phyloP scores from a whole-genome alignment of 352 stramenopile genomes.

The Pythium brassicae region DNA sequence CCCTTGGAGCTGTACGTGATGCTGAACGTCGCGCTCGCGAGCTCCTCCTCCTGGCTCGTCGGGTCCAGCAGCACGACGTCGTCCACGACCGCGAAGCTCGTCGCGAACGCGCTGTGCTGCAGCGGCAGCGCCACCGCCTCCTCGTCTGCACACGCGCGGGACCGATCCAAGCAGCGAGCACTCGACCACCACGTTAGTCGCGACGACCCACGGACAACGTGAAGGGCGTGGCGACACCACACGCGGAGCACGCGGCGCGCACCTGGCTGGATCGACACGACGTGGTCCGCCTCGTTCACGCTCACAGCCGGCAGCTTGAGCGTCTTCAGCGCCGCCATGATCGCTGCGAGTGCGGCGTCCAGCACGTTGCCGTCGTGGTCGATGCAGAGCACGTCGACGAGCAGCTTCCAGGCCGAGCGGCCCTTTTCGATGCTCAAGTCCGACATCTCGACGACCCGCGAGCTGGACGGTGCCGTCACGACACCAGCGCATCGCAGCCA shows the following conservation, averaged over 20 bases:
- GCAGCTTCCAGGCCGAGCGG: constrained; percentile 77
- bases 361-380: constrained; percentile 82
- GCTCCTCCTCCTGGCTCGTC: constrained; percentile 66
- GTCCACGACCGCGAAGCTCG: constrained; percentile 63
- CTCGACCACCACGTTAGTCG: too few species aligned
- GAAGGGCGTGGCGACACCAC: too few species aligned
- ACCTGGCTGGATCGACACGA: constrained; percentile 69
- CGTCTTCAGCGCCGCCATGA: constrained; percentile 68
- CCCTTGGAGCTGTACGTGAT: constrained; percentile 61
- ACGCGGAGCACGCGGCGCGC: too few species aligned
- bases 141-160: constrained; percentile 49
- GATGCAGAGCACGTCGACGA: constrained; percentile 78
- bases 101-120: constrained; percentile 57
- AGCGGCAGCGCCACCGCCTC: constrained; percentile 42
- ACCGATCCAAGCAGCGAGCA: too few species aligned
- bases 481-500: constrained; percentile 4
- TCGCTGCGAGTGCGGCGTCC: constrained; percentile 59
- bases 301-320: constrained; percentile 55
- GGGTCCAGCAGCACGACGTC: constrained; percentile 61
- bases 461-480: constrained; percentile 22
- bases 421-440: constrained; percentile 66
- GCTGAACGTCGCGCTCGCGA: constrained; percentile 49
- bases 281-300: constrained; percentile 61
- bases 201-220: too few species aligned
- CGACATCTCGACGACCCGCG: constrained; percentile 76